Conservation (phyloP, 2,329 filamentous ascomycete species). For the Pseudocercospora fuligena region DNA sequence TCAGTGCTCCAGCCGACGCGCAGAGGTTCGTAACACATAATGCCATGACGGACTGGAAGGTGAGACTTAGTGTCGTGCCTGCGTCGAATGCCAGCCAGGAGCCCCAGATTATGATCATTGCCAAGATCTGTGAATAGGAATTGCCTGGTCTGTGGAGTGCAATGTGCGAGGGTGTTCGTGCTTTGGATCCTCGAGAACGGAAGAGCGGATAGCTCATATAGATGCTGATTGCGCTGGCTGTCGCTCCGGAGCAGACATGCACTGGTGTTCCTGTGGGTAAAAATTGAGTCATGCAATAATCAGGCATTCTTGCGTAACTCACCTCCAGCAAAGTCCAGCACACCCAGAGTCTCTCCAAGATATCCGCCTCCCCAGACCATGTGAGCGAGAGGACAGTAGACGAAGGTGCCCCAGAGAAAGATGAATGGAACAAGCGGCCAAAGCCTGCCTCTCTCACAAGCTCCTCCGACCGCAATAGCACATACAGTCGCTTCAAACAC, state of each 20-base stretch:
- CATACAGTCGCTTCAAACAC: slow-evolving; percentile 58
- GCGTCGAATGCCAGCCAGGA: slow-evolving; percentile 59
- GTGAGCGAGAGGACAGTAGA: slow-evolving; percentile 55
- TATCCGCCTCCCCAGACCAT: slow-evolving; percentile 57
- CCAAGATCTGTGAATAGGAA: slow-evolving; percentile 53
- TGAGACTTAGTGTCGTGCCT: slow-evolving; percentile 54
- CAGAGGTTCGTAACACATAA: slow-evolving; percentile 57
- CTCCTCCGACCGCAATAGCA: slow-evolving; percentile 56
- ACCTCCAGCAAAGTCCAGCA: slow-evolving; percentile 54
- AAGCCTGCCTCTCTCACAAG: slow-evolving; percentile 54
- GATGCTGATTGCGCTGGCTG: slow-evolving; percentile 51
- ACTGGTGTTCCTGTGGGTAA: slow-evolving; percentile 43
- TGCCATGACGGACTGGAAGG: slow-evolving; percentile 57
- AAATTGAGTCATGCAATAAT: not conserved
- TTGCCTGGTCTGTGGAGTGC: slow-evolving; percentile 56
- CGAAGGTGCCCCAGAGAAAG: slow-evolving; percentile 56
- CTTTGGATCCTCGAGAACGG: slow-evolving; percentile 50
- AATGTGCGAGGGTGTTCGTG: slow-evolving; percentile 54
- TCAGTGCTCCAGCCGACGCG: slow-evolving; percentile 53
- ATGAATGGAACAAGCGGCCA: slow-evolving; percentile 56
- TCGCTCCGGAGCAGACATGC: slow-evolving; percentile 52
- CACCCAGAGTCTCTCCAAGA: slow-evolving; percentile 48
- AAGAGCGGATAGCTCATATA: slow-evolving; percentile 58
- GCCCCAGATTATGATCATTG: slow-evolving; percentile 58
- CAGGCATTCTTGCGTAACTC: not conserved